Evolutionary conservation across 2,329 filamentous ascomycete genomes (phyloP), one percentile per base, ranked within the genome.

Genomic region (Aspergillus pseudonomiae): DNA sequence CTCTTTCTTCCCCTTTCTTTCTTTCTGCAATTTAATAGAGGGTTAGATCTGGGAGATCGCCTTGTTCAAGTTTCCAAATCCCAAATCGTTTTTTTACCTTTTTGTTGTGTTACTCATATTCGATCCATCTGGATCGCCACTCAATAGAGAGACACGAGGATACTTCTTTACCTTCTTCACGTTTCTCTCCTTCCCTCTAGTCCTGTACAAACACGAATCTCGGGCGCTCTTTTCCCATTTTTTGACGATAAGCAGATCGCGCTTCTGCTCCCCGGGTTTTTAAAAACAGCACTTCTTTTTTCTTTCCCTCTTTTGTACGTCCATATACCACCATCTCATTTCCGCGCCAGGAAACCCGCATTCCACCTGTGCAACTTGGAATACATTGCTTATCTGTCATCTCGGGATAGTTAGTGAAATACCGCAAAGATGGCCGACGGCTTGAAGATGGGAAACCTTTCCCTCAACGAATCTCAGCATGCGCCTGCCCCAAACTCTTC

Each of bases 391-490:
- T 61, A 64, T 63, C 55, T 53, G 34, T 61, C 9, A 26, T 28
- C 19, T 34, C 57, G 19, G 19, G 12, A 48, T 26, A 65, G 61
- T 67, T 61, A 36, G 34, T 65, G 50, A 62, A 65, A 65, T 57
- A 68, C 65, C 71, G 67, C 73, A 72, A 77, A 71, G 43, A 77
- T 78, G 77, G 77, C 77, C 74, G 77, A 79, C 73, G 71, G 75
- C 66, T 72, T 79, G 65, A 76, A 78, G 63, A 77, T 79, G 73
- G 76, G 74, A 70, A 75, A 75, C 70, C 70, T 79, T 58, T 75
- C 77, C 68, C 80, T 90, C 71, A 85, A 86, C 77, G 87, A 89
- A 70, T 87, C 85, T 65, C 84, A 88, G 79, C 86, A 88, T 76
- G 86, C 85, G 62, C 77, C 79, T 59, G 66, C 63, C 59, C 80